A percentile compares a stretch with the other conserved stretches of the same genome.
Conservation (phyloP, 345 rosid genomes). For the Lagerstroemia speciosa region DNA sequence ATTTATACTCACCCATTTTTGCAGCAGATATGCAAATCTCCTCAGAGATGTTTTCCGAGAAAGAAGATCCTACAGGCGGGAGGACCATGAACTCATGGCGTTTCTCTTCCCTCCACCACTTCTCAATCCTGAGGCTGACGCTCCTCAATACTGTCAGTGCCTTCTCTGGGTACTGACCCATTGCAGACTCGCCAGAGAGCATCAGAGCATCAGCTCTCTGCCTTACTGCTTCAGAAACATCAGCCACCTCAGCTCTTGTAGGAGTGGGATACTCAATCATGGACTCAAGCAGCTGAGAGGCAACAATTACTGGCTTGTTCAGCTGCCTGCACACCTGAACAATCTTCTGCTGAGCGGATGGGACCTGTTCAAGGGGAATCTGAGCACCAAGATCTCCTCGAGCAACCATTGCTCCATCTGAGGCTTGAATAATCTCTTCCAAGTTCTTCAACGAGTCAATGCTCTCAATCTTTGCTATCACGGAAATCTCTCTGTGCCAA, state of each 20-base stretch:
- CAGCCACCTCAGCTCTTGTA: slow-evolving; percentile 98
- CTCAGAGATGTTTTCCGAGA: slow-evolving; percentile 75
- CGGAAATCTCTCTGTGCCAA: slow-evolving; percentile 62
- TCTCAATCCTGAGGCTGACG: slow-evolving; percentile 91
- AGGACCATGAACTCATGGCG: slow-evolving; percentile 70
- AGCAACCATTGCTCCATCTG: slow-evolving; percentile 99
- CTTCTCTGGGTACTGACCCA: slow-evolving; percentile 99
- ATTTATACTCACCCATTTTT: slow-evolving; percentile 71
- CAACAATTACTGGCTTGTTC: slow-evolving; percentile 92
- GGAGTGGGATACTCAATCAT: slow-evolving; percentile 99
- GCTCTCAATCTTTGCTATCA: slow-evolving; percentile 95
- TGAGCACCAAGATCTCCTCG: slow-evolving; percentile 99
- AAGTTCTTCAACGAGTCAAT: slow-evolving; percentile 80
- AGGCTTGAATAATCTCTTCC: slow-evolving; percentile 79
- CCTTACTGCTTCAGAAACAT: slow-evolving; percentile 97
- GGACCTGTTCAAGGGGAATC: slow-evolving; percentile 97
- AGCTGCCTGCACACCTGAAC: slow-evolving; percentile 82
- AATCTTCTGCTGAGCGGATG: slow-evolving; percentile 81
- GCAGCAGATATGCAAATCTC: slow-evolving; percentile 97
- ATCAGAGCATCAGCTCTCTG: slow-evolving; percentile 94
- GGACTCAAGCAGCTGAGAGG: slow-evolving; percentile 93
- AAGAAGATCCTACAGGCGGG: slow-evolving; percentile 55
- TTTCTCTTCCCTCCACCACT: slow-evolving; percentile 98
- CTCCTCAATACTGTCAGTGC: slow-evolving; percentile 84
- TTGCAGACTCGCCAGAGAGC: slow-evolving; percentile 99